Evolutionary conservation across 2,329 filamentous ascomycete species (phyloP).

Genomic region (Hypomyces rosellus): DNA sequence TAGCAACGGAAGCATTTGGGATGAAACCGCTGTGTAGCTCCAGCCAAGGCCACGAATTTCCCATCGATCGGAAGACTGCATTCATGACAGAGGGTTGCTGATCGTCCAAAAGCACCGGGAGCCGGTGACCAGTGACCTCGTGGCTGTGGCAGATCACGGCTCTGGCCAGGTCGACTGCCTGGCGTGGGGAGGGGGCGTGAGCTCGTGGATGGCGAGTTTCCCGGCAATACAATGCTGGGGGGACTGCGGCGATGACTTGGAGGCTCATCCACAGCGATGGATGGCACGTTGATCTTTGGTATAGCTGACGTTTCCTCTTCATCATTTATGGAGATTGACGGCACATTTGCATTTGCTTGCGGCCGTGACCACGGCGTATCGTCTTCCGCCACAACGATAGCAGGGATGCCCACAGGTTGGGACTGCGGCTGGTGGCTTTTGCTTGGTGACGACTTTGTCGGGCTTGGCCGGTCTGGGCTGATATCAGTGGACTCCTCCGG

Average conservation of each 20-base stretch:
- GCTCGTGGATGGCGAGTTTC: conserved; percentile 25
- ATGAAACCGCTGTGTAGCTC: conserved; percentile 71
- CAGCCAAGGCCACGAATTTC: conserved; percentile 78
- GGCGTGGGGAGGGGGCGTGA: conserved; percentile 41
- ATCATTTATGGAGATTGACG: conserved; percentile 31
- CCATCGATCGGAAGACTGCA: conserved; percentile 83
- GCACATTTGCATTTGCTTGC: conserved; percentile 24
- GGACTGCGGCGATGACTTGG: conserved; percentile 29
- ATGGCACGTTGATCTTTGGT: conserved; percentile 42
- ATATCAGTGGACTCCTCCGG: conserved; percentile 65
- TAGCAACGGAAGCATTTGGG: conserved; percentile 90
- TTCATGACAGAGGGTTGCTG: conserved; percentile 72
- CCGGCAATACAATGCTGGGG: conserved; percentile 43
- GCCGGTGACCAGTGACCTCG: conserved; percentile 56
- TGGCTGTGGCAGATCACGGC: conserved; percentile 34
- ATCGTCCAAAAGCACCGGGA: conserved; percentile 39
- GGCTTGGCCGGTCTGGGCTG: conserved; percentile 39
- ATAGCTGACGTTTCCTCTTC: conserved; percentile 19
- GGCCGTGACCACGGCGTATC: conserved; percentile 27
- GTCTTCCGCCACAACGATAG: conserved; percentile 49
- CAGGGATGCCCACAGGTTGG: conserved; percentile 41
- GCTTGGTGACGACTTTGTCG: conserved; percentile 22
- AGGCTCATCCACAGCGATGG: conserved; percentile 37
- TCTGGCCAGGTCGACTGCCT: conserved; percentile 24
- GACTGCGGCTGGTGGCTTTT: conserved; percentile 12